These are phyloP conservation scores for Metarhizium brunneum DNA, from an alignment of 2,329 filamentous ascomycete species.

Conservation along the genomic window DNA sequence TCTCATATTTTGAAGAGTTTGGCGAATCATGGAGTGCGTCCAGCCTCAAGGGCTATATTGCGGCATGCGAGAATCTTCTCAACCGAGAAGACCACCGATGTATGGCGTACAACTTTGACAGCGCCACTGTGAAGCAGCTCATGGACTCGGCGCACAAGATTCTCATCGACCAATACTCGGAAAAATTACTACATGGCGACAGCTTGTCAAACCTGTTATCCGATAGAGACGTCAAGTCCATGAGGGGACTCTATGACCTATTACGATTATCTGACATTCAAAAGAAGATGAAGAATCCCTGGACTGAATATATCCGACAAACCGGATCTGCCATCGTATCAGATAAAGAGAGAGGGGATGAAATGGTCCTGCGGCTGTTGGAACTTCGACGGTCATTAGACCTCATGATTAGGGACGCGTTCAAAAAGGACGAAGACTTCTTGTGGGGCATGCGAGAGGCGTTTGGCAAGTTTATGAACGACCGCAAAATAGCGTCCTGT, in stretches of 20 bases:
- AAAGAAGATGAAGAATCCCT: slow-evolving; percentile 59
- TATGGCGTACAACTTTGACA: slow-evolving; percentile 72
- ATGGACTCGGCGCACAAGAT: slow-evolving; percentile 64
- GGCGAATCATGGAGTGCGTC: slow-evolving; percentile 55
- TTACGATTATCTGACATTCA: slow-evolving; percentile 65
- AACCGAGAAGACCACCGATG: slow-evolving; percentile 65
- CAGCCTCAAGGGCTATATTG: slow-evolving; percentile 67
- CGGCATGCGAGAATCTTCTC: slow-evolving; percentile 59
- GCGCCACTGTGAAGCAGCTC: slow-evolving; percentile 69
- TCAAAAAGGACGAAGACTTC: slow-evolving; percentile 68
- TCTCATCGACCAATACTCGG: slow-evolving; percentile 59
- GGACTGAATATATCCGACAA: slow-evolving; percentile 68
- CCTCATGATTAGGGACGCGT: slow-evolving; percentile 65
- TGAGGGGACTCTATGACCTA: slow-evolving; percentile 70
- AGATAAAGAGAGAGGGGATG: slow-evolving; percentile 66
- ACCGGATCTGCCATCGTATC: slow-evolving; percentile 72
- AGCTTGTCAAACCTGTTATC: slow-evolving; percentile 67
- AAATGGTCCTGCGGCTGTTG: slow-evolving; percentile 80
- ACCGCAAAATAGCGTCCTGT: slow-evolving; percentile 60
- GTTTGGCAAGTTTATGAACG: slow-evolving; percentile 89
- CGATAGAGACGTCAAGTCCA: slow-evolving; percentile 56
- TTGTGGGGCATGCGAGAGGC: slow-evolving; percentile 72
- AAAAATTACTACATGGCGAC: slow-evolving; percentile 53
- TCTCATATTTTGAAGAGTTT: slow-evolving; percentile 59
- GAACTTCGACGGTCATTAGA: slow-evolving; percentile 75